Evolutionary conservation across 1,284 basidiomycete genomes (phyloP).

Genomic region (Puccinia polysora): DNA sequence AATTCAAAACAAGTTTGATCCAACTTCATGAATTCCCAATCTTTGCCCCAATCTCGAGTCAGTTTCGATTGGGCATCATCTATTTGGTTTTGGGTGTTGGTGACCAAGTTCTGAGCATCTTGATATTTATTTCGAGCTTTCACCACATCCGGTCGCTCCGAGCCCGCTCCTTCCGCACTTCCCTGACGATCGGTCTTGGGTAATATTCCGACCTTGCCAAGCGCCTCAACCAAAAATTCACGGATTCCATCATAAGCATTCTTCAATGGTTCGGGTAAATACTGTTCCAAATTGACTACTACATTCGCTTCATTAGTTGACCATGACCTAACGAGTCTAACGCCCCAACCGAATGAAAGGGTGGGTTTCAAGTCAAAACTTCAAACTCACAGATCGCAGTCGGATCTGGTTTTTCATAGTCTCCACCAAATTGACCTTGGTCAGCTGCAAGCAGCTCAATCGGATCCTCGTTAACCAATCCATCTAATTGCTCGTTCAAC

Average conservation of each 20-base stretch:
- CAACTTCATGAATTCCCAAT: slow-evolving; percentile 94
- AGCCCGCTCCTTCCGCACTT: neutral
- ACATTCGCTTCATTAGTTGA: slow-evolving; percentile 39
- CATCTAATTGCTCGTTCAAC: slow-evolving; percentile 19
- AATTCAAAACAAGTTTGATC: slow-evolving; percentile 74
- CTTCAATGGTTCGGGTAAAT: slow-evolving; percentile 76
- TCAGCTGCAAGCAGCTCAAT: slow-evolving; percentile 30
- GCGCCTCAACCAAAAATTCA: slow-evolving; percentile 62
- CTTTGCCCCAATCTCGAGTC: slow-evolving; percentile 67
- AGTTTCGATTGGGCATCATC: slow-evolving; percentile 58
- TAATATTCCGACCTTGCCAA: slow-evolving; percentile 66
- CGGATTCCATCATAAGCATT: slow-evolving; percentile 71
- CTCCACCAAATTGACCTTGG: slow-evolving; percentile 7
- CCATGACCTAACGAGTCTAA: neutral
- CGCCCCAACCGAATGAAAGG: neutral
- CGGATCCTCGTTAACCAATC: slow-evolving; percentile 29
- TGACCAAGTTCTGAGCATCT: slow-evolving; percentile 56
- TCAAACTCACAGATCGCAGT: slow-evolving; percentile 44
- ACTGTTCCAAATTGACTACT: slow-evolving; percentile 78
- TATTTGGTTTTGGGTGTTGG: slow-evolving; percentile 60
- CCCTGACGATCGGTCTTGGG: slow-evolving; percentile 28
- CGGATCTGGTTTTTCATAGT: neutral
- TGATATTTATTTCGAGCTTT: slow-evolving; percentile 59
- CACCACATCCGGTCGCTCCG: slow-evolving; percentile 48
- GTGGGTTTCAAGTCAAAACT: neutral